phyloP scores from a whole-genome alignment of 1,284 basidiomycete species.

The Pseudozyma thailandica region DNA sequence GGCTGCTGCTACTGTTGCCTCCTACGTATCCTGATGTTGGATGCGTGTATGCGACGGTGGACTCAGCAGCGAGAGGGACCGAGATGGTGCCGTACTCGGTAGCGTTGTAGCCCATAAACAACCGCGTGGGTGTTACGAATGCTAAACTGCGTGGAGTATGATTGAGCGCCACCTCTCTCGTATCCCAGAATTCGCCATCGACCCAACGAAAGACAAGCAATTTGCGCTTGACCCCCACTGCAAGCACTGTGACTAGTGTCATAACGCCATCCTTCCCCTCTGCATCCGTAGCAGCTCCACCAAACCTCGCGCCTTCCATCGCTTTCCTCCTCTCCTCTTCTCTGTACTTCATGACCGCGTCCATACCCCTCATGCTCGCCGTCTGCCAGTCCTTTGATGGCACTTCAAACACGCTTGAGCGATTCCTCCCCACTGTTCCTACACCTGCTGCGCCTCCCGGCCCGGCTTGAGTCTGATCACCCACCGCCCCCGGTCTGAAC shows the following conservation, averaged over 20 bases:
- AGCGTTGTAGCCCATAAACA: conserved; percentile 79
- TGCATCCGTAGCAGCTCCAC: conserved; percentile 32
- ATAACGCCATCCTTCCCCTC: conserved; percentile 43
- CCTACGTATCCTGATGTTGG: conserved; percentile 31
- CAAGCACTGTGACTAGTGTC: conserved; percentile 76
- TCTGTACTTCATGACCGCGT: conserved; percentile 45
- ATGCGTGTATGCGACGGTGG: conserved; percentile 45
- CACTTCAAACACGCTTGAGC: conserved; percentile 30
- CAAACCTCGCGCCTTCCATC: conserved; percentile 47
- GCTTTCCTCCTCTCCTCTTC: conserved; percentile 45
- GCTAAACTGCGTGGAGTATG: conserved; percentile 83
- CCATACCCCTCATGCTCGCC: conserved; percentile 55
- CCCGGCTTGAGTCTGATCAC: conserved; percentile 24
- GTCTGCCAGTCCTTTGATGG: conserved; percentile 46
- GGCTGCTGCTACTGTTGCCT: conserved; percentile 11
- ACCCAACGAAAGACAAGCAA: conserved; percentile 85
- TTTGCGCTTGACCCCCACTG: conserved; percentile 86
- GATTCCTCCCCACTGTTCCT: conserved; percentile 24
- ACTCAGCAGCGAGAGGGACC: conserved; percentile 68
- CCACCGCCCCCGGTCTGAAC: conserved; percentile 38
- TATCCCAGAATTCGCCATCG: conserved; percentile 81
- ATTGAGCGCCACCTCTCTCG: conserved; percentile 80
- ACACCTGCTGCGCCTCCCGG: conserved; percentile 3
- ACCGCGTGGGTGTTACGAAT: conserved; percentile 75
- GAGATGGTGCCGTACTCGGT: conserved; percentile 82